Evolutionary conservation across 1,284 basidiomycete species (phyloP), one percentile per base, ranked within the genome.

Genomic region (Cystobasidium slooffiae): DNA sequence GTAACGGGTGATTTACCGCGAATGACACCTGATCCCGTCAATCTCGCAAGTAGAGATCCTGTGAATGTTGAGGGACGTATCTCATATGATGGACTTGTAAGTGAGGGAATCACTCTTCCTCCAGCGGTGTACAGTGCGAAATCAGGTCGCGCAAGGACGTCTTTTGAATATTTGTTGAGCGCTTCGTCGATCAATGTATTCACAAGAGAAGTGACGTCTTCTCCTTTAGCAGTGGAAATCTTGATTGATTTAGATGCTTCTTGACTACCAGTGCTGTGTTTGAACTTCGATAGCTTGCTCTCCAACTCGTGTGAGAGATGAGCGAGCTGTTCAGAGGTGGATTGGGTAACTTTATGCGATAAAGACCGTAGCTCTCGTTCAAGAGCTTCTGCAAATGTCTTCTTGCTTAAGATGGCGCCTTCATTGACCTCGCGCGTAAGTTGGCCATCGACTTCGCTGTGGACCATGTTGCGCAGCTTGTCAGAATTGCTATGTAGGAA

Each of bases 101-200:
- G 86, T 0, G 87, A 86, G 0, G 93, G 93, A 56, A 97, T 88
- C 75, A 94, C 85, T 0, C 88, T 85, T 0, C 88, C 95, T 8
- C 95, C 95, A 1, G 87, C 88, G 6, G 92, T 91, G 81, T 90
- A 89, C 5, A 94, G 84, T 0, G 96, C 95, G 80, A 88, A 96
- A 83, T 99, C 96, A 0, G 90, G 84, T 53, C 88, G 88, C 0
- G 88, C 91, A 53, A 97, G 83, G n/a, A 84, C 86, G 80, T 97
- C 94, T 80, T 92, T 89, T 14, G 88, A 90, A 78, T 87, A 87
- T 47, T 85, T 85, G 47, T 88, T 85, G 1, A 96, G 80, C 0
- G 85, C 85, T 2, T 83, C 81, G 76, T 93, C 89, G 79, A 97
- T 91, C 55, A 96, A 85, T 24, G 88, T 85, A 39, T 85, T 85